Conservation (phyloP, 305 asterid species). For the Ilex paraguariensis region DNA sequence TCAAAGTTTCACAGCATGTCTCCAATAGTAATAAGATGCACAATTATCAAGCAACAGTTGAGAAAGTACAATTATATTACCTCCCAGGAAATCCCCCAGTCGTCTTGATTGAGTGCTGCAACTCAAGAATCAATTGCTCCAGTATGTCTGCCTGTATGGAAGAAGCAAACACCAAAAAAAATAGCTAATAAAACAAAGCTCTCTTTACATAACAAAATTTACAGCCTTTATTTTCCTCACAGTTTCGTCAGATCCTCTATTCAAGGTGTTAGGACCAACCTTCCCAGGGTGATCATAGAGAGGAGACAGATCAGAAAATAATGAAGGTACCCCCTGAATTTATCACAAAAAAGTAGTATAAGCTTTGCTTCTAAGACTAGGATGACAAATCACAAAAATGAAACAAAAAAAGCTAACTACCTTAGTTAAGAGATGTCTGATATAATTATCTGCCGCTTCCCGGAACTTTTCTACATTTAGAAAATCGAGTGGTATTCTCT, state of each 20-base stretch:
- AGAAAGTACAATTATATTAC: conserved; percentile 25
- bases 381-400: conserved; percentile 13
- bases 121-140: conserved; percentile 65
- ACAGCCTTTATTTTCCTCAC: neutral
- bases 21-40: too few species aligned
- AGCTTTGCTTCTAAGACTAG: conserved; percentile 22
- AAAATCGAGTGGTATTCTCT: conserved; percentile 98
- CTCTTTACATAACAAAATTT: neutral
- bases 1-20: too few species aligned
- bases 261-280: conserved; percentile 39
- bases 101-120: conserved; percentile 70
- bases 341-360: conserved; percentile 9
- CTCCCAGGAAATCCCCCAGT: conserved; percentile 82
- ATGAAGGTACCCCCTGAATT: conserved; percentile 28
- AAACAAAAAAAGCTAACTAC: conserved; percentile 30
- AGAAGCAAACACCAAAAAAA: conserved; percentile 10
- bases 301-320: conserved; percentile 86
- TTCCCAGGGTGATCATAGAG: conserved; percentile 84
- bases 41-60: too few species aligned
- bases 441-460: conserved; percentile 64
- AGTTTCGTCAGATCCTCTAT: neutral
- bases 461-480: conserved; percentile 67
- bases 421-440: conserved; percentile 80
- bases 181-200: neutral
- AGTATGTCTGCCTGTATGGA: conserved; percentile 76